Base-by-base conservation (phyloP, 306 rosid genomes). In the Parietaria judaica region DNA sequence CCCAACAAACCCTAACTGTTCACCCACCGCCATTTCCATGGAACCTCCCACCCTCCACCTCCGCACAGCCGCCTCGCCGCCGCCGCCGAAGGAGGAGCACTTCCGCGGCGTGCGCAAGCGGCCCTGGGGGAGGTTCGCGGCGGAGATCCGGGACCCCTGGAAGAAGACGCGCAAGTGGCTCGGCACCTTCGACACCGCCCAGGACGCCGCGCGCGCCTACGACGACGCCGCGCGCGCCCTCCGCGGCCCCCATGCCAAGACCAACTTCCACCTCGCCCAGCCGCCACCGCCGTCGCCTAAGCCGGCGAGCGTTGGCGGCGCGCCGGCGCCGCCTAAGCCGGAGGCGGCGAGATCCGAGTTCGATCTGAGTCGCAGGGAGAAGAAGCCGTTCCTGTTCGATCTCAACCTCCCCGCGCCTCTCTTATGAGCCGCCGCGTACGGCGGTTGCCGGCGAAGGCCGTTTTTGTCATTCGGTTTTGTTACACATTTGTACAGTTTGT, bases 131-230 rank as follows among this genome's bases (percentile, higher is more conserved):
- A 73, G 85, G 0, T 85, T 70, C 60, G 85, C 88, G 3, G 88
- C 85, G 13, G 92, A 85, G 85, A 85, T 85, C 70, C 85, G 92
- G 7, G 81, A 85, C 36, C 92, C 92, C 0, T 79, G 83, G 80
- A 74, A 63, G 69, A 81, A 79, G 82, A 77, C 85, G 41, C 76
- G 92, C 34, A 81, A 77, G 66, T 85, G 92, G 92, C 92, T 85
- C 7, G 87, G 92, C 7, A 85, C 92, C 56, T 81, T 79, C 11
- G 83, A 81, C 57, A 85, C 92, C 5, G 92, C 92, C 11, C 85
- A 79, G 76, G 80, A 85, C 17, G 92, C 92, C 6, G 92, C 92
- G 36, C 68, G 72, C 58, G 92, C 92, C 7, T 85, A 85, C 68
- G 92, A 85, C 64, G 57, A 72, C 14, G 92, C 92, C 5, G 88